Evolutionary conservation across 768 basidiomycete genomes (phyloP).

Genomic region (Naganishia vishniacii): DNA sequence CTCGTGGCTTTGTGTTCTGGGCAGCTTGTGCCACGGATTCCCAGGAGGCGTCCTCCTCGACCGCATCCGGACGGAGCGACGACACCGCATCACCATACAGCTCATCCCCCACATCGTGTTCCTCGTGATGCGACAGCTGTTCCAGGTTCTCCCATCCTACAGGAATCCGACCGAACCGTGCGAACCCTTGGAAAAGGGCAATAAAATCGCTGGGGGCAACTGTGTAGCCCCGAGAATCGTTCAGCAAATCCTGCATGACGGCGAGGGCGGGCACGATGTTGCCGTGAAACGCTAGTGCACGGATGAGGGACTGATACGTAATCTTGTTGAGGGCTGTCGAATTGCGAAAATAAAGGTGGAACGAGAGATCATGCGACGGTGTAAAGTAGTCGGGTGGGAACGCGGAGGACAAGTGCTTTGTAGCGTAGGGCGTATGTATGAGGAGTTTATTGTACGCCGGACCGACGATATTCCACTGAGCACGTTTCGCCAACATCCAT

Average conservation of each 20-base stretch:
- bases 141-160: constrained; percentile 17
- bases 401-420: constrained; percentile 1
- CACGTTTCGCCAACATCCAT: constrained; percentile 31
- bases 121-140: background rate
- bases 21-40: background rate
- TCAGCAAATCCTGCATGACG: constrained; percentile 37
- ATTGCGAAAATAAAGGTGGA: background rate
- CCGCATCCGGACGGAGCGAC: background rate
- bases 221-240: constrained; percentile 25
- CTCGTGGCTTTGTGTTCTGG: background rate
- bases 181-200: constrained; percentile 41
- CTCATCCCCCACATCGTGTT: background rate
- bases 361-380: constrained; percentile 27
- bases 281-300: constrained; percentile 30
- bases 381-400: constrained; percentile 13
- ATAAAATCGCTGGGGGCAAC: constrained; percentile 37
- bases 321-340: constrained; percentile 11
- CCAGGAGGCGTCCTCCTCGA: background rate
- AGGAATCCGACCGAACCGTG: constrained; percentile 32
- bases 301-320: constrained; percentile 37
- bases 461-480: constrained; percentile 32
- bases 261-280: constrained; percentile 34
- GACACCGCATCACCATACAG: background rate
- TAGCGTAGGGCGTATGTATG: background rate
- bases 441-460: constrained; percentile 31